A percentile compares a stretch with the other conserved stretches of the same genome.
These are phyloP conservation scores for Boletellus sp. DNA, from an alignment of 768 basidiomycete genomes.

Conservation along the genomic window DNA sequence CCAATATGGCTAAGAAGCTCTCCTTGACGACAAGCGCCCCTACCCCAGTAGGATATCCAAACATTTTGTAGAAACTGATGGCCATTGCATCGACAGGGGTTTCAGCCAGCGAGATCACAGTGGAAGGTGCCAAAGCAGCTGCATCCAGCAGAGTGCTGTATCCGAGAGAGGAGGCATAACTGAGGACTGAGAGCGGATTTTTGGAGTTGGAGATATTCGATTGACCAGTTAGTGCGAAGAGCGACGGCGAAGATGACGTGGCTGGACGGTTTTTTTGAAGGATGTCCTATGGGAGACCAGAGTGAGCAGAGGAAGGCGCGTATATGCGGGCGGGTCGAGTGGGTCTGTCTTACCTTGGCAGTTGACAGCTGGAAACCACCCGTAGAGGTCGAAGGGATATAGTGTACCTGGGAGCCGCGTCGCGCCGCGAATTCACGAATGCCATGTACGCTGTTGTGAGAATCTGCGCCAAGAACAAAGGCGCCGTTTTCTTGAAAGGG, in stretches of 20 bases:
- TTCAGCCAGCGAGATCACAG: constrained; percentile 60
- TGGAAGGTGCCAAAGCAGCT: constrained; percentile 75
- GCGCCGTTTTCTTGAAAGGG: constrained; percentile 58
- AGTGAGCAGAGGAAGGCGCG: constrained; percentile 12
- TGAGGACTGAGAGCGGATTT: constrained; percentile 58
- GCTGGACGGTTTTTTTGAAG: constrained; percentile 47
- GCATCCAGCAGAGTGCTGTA: constrained; percentile 78
- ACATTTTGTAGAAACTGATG: constrained; percentile 87
- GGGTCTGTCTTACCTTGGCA: constrained; percentile 50
- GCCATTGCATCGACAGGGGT: constrained; percentile 78
- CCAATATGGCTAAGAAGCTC: constrained; percentile 54
- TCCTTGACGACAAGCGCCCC: constrained; percentile 76
- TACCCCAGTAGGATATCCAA: constrained; percentile 82
- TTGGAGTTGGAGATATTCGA: constrained; percentile 82
- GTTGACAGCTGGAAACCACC: constrained; percentile 60
- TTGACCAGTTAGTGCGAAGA: constrained; percentile 75
- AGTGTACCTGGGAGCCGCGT: constrained; percentile 54
- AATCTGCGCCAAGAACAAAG: constrained; percentile 70
- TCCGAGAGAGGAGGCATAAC: constrained; percentile 62
- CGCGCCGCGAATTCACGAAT: constrained; percentile 66
- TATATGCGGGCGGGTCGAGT: constrained; percentile 8
- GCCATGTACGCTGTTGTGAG: constrained; percentile 83
- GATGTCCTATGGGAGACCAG: constrained; percentile 41
- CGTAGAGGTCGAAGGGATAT: constrained; percentile 58
- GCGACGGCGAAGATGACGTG: constrained; percentile 40